Conservation (phyloP, 106 monocot genomes). For the Triglochin maritima region DNA sequence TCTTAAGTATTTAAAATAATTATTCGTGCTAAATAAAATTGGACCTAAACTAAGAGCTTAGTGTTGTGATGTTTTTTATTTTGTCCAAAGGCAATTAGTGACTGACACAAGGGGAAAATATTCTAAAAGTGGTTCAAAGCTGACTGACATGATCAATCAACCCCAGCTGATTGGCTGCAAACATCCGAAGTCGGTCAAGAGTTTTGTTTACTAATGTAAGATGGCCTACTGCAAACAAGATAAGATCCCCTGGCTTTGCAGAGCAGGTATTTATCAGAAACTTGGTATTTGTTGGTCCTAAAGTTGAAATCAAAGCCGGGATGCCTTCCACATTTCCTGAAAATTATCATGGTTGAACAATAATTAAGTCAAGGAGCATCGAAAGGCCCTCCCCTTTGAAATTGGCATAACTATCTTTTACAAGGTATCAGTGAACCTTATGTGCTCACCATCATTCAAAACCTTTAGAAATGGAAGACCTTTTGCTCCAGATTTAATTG, state of each 20-base stretch:
- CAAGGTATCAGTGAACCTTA: no score
- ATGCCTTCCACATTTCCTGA: conserved; percentile 79
- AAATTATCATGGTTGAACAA: conserved; percentile 5
- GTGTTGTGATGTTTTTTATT: background rate
- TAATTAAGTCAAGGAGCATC: background rate
- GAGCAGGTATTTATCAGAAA: conserved; percentile 36
- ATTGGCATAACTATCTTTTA: no score
- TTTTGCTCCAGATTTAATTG: conserved; percentile 89
- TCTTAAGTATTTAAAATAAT: background rate
- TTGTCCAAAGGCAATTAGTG: background rate
- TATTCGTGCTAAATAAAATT: background rate
- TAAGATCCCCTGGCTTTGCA: conserved; percentile 71
- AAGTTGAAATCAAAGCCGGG: conserved; percentile 56
- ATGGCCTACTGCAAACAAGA: conserved; percentile 85
- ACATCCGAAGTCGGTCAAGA: conserved; percentile 76
- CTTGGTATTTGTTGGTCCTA: conserved; percentile 35
- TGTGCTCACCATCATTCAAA: conserved; percentile 55
- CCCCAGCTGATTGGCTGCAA: conserved; percentile 52
- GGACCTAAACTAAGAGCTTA: background rate
- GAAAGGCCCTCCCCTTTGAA: no score
- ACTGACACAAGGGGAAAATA: background rate
- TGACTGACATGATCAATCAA: conserved; percentile 58
- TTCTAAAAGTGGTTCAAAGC: background rate
- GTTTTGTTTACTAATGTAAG: conserved; percentile 54
- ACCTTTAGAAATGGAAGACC: conserved; percentile 96